Base-by-base conservation (phyloP, 768 basidiomycete species). In the Phanerochaete sordida region DNA sequence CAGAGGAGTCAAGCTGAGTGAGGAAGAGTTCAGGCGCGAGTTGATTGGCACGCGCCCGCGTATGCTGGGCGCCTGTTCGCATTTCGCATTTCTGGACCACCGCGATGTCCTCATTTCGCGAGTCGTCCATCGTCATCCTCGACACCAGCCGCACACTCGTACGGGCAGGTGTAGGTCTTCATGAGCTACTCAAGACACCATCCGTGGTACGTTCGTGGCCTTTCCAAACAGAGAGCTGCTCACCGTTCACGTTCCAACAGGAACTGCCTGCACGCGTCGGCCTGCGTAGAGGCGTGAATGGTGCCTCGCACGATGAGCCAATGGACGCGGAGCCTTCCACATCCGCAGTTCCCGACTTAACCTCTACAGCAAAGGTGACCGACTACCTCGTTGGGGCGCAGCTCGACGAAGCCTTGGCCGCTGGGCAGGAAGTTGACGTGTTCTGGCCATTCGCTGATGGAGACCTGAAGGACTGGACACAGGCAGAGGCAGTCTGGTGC, bases 401-500 rank as follows among this genome's bases (percentile, higher is more conserved):
- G 57, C 80, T 95, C 1, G 91, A 95, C 66, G 90, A 93, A 62
- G 92, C 91, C 2, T 74, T 92, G 11, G 82, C 82, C 2, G 81
- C 84, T 2, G 90, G 85, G 3, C 86, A 91, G 59, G 89, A 93
- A 53, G 70, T 95, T 19, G 74, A 81, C 6, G 71, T 93, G 11
- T 92, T 84, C 30, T 93, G 90, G 90, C 94, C 95, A 1, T 91
- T 95, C 67, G 81, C 83, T 47, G 82, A 88, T 27, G 88, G 84
- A 2, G 81, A 84, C 65, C 76, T 95, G 59, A 78, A 75, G 16
- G 89, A 95, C 69, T 96, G 87, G 86, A 80, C 77, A 21, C 92
- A 93, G 64, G 90, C 91, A 19, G 94, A 96, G 71, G 95, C 93
- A 0, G 77, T 97, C 54, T 93, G 93, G 94, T 94, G 70, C 52